These are phyloP conservation scores for Yamadazyma membranifaciens DNA, from an alignment of 1,139 yeast genomes.

Conservation along the genomic window DNA sequence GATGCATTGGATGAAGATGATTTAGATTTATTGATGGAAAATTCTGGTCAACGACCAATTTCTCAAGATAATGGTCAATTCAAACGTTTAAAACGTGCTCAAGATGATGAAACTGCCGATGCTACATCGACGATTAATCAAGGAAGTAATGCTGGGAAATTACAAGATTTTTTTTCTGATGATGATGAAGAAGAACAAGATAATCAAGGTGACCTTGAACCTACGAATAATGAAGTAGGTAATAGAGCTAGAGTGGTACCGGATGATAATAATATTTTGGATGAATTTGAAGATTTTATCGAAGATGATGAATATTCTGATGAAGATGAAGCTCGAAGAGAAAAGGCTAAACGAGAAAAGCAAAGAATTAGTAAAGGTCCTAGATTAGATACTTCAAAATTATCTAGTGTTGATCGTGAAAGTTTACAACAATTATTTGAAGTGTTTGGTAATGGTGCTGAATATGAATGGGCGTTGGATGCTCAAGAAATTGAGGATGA, in stretches of 20 bases:
- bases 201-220: conserved; percentile 45
- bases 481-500: conserved; percentile 75
- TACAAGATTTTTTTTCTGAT: conserved; percentile 83
- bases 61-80: conserved; percentile 43
- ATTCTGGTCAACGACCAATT: conserved; percentile 64
- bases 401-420: conserved; percentile 84
- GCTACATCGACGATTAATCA: conserved; percentile 9
- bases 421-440: conserved; percentile 90
- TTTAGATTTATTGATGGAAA: conserved; percentile 85
- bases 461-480: conserved; percentile 96
- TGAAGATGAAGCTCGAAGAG: conserved; percentile 62
- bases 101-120: conserved; percentile 32
- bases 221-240: conserved; percentile 31
- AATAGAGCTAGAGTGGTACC: conserved; percentile 23
- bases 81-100: conserved; percentile 79
- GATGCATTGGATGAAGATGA: conserved; percentile 93
- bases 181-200: conserved; percentile 62
- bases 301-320: conserved; percentile 96
- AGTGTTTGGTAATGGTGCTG: conserved; percentile 96
- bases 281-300: conserved; percentile 94
- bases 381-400: conserved; percentile 53
- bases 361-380: conserved; percentile 39
- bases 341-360: conserved; percentile 36
- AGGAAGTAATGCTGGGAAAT: conserved; percentile 16
- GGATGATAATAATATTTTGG: conserved; percentile 47